Base-by-base conservation (phyloP, 495 filamentous ascomycete species). In the Pseudevernia furfuracea region DNA sequence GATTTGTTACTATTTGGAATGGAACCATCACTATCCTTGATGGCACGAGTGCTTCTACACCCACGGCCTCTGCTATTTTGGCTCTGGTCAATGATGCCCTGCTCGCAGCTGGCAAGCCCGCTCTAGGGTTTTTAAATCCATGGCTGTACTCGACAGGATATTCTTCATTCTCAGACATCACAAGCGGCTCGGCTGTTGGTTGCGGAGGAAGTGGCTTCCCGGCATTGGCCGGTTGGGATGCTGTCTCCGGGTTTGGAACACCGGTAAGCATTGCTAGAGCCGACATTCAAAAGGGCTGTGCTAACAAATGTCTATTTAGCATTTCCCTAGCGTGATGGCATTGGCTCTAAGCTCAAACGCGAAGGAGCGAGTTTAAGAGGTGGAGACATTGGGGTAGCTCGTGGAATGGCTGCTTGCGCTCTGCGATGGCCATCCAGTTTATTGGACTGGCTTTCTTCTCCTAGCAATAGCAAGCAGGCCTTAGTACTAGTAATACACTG, bases 111-210 rank as follows among this genome's bases (percentile, higher is more conserved):
- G 81, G 81, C 28, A 73, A 83, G 69, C 75, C 82, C 1, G 74
- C 81, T 0, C 71, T 92, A 60, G 89, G 89, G 0, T 91, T 90
- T 77, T 69, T 91, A 39, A 92, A 92, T 71, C 88, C 88, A 0
- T 89, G 85, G 85, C 68, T 92, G 36, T 92, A 91, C 74, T 75
- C 75, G 14, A 73, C 67, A 10, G 84, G 77, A 15, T 72, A 74
- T 49, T 63, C 73, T 14, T 85, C 77, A 1, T 74, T 91, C 59
- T 89, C 80, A 19, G 89, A 92, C 67, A 84, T 92, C 57, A 78
- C 77, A 5, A 58, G 69, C 15, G 87, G 87, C 1, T 81, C 80
- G 8, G 84, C 82, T 43, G 79, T 75, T 0, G 89, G 89, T 1
- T 91, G 89, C 48, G 81, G 79, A 1, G 68, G 70, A 7, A 70